phyloP scores from a whole-genome alignment of 2,329 filamentous ascomycete species.

The Rugonectria rugulosa region DNA sequence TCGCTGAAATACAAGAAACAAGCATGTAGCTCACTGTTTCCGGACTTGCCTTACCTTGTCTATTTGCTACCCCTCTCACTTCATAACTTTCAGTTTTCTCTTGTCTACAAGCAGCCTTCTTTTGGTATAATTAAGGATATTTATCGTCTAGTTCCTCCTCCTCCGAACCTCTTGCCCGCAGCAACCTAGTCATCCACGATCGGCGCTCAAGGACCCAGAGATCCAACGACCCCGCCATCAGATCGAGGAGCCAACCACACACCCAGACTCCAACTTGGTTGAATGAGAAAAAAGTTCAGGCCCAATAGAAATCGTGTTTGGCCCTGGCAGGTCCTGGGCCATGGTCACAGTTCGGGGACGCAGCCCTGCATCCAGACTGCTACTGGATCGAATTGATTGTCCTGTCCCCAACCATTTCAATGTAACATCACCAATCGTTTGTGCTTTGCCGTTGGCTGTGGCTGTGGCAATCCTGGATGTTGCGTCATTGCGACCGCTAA shows the following conservation, averaged over 20 bases:
- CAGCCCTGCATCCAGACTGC: slow-evolving; percentile 1
- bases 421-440: slow-evolving; percentile 19
- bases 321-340: neutral
- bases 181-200: neutral
- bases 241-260: too few relatives aligned
- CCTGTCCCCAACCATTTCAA: neutral
- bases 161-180: slow-evolving; percentile 4
- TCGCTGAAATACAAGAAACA: too few relatives aligned
- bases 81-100: neutral
- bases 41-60: too few relatives aligned
- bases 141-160: slow-evolving; percentile 2
- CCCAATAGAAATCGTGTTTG: slow-evolving; percentile 6
- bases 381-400: slow-evolving; percentile 16
- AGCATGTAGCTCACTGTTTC: too few relatives aligned
- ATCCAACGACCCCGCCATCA: too few relatives aligned
- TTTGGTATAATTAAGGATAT: too few relatives aligned
- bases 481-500: slow-evolving; percentile 25
- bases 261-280: slow-evolving; percentile 16
- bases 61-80: too few relatives aligned
- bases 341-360: slow-evolving; percentile 1
- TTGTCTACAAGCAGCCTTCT: neutral
- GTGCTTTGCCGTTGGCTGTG: slow-evolving; percentile 18
- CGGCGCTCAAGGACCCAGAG: slow-evolving; percentile 7
- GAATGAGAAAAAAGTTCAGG: slow-evolving; percentile 1
- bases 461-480: slow-evolving; percentile 24